Percentiles rank a stretch among this genome's conserved stretches.
Conservation (phyloP, 2,329 filamentous ascomycete genomes). For the Colletotrichum paranaense region DNA sequence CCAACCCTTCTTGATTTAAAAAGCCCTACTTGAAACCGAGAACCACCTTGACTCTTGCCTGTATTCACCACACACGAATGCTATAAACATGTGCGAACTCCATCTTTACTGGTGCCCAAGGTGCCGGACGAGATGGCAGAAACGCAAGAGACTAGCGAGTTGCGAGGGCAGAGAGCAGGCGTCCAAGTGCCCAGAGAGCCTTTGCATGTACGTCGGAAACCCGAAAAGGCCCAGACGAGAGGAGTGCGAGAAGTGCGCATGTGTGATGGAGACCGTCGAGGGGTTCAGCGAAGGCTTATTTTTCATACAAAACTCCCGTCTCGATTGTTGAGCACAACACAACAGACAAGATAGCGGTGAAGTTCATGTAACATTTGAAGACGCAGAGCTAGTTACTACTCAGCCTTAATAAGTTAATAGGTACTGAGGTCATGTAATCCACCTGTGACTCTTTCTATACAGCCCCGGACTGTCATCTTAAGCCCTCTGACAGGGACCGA, state of each 20-base stretch:
- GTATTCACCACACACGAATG: background rate
- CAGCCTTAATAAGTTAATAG: background rate
- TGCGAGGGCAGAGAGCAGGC: slow-evolving; percentile 47
- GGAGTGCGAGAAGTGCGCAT: slow-evolving; percentile 46
- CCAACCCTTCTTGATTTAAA: background rate
- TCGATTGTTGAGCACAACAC: background rate
- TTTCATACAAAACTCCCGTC: background rate
- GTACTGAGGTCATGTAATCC: background rate
- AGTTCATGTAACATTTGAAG: background rate
- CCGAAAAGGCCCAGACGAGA: slow-evolving; percentile 44
- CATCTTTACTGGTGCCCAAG: slow-evolving; percentile 46
- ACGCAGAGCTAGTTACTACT: background rate
- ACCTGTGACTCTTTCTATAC: background rate
- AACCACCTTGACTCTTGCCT: background rate
- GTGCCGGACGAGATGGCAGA: slow-evolving; percentile 47
- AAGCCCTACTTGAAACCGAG: background rate
- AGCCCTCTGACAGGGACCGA: background rate
- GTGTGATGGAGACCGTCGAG: slow-evolving; percentile 43
- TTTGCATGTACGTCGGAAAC: slow-evolving; percentile 52
- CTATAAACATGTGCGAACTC: slow-evolving; percentile 49
- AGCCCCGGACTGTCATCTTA: background rate
- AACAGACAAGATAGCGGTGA: background rate
- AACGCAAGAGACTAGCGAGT: slow-evolving; percentile 48
- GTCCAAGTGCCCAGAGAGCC: slow-evolving; percentile 43
- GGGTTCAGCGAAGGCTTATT: slow-evolving; percentile 37